Evolutionary conservation across 495 filamentous ascomycete genomes (phyloP), one percentile per base, ranked within the genome.

Genomic region (Friedmanniomyces simplex): DNA sequence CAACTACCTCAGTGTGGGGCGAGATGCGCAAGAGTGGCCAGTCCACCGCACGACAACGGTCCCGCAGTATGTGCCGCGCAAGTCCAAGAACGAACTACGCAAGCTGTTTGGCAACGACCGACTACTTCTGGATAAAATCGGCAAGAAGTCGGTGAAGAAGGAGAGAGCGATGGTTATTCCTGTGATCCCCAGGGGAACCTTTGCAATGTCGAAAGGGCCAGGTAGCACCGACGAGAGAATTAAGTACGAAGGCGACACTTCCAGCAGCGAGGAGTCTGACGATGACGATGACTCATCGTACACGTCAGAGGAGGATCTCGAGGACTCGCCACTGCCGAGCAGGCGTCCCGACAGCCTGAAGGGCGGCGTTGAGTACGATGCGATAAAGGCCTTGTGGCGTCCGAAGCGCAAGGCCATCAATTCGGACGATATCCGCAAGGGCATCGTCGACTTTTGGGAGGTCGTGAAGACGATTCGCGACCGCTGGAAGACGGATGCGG

Each of bases 351-450:
- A 61, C 22, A 78, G 80, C 50, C 74, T 78, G 1, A 63, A 74
- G 34, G 77, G 76, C 55, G 83, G 77, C 25, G 73, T 79, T 0
- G 69, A 77, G 42, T 87, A 84, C 63, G 84, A 88, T 59, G 71
- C 79, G 1, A 73, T 85, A 25, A 77, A 80, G 65, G 81, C 82
- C 21, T 75, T 87, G 18, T 87, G 85, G 83, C 77, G 70, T 13
- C 77, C 79, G n/a, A 74, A 76, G 32, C 79, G 75, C 55, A 61
- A 71, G 54, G 58, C 68, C 39, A 69, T 71, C 18, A 63, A 68
- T 18, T 63, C 69, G 0, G 74, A 77, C 25, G 75, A 77, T 54
- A 74, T 83, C 39, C 76, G 77, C 56, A 69, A 61, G 45, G 74
- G 76, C 20, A 66, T 86, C 22, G 72, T 73, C 41, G 74, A 77